Evolutionary conservation across 2,329 filamentous ascomycete genomes (phyloP), one percentile per base, ranked within the genome.

Genomic region (Penicillium nordicum): DNA sequence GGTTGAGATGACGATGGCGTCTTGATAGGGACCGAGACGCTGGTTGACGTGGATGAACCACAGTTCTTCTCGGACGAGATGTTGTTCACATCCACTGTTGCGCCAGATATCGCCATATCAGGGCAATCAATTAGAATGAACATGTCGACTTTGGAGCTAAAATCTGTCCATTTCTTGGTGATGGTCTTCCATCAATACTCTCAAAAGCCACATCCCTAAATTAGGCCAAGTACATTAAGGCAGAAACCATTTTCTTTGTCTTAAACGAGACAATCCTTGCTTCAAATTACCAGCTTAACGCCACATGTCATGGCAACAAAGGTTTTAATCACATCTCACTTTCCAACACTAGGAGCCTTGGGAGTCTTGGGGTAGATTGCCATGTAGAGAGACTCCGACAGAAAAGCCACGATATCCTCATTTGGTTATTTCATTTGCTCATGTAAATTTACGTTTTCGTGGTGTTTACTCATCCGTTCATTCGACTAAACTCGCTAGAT

Each of bases 1-100:
- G 2, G 62, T 65, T 29, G 59, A 63, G 42, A 64, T 45, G 18
- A 62, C 27, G 23, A 66, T 23, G 40, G 40, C 11, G 52, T 44
- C 18, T 49, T 29, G 29, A 10, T 37, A 14, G 40, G 25, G 30
- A 30, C 32, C 8, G 53, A 32, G 12, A n/a, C 14, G 25, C 30
- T 44, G n/a, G 40, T 30, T 16, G 32, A 36, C 11, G 40, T 27
- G 14, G 40, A 50, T 21, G 53, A 25, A 18, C 45, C 45, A 18
- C 50, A 53, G 27, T n/a, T 38, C 27, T 47, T 38, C 21, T 47
- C 27, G 18, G 47, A 36, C 18, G 50, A 53, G 25, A 53, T 8
- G 27, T 53, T 41, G 2, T 12, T 41, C 36, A 53, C 11, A 41
- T 53, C 43, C 34, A 53, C 50, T 40, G 42, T 48, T 5, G 43